phyloP scores from a whole-genome alignment of 495 filamentous ascomycete species.

The Margaritispora aquatica region DNA sequence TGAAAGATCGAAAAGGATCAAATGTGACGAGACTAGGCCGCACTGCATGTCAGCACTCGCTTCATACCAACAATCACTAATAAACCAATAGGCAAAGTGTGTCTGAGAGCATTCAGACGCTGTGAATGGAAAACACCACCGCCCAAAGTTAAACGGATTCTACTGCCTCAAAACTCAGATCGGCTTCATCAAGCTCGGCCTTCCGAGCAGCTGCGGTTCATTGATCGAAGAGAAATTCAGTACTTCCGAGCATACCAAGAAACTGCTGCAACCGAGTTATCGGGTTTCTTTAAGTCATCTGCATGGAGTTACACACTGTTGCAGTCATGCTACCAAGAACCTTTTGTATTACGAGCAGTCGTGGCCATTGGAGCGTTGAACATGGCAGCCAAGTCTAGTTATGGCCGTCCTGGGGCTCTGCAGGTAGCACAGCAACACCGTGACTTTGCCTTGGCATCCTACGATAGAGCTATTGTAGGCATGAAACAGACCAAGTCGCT shows the following conservation, averaged over 20 bases:
- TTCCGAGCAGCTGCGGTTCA: neutral
- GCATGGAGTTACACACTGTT: slow-evolving; percentile 6
- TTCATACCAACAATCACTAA: neutral
- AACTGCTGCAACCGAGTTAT: neutral
- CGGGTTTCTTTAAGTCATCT: neutral
- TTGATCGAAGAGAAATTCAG: slow-evolving; percentile 1
- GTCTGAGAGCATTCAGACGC: neutral
- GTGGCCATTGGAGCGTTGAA: slow-evolving; percentile 7
- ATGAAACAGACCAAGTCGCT: slow-evolving; percentile 6
- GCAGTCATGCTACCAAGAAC: slow-evolving; percentile 6
- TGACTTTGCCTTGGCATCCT: slow-evolving; percentile 7
- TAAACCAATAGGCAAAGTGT: neutral
- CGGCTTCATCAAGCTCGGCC: neutral
- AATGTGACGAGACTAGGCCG: slow-evolving; percentile 8
- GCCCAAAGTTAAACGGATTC: neutral
- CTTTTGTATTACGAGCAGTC: slow-evolving; percentile 1
- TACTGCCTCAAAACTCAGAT: slow-evolving; percentile 1
- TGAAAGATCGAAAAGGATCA: neutral
- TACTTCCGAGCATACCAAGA: slow-evolving; percentile 7
- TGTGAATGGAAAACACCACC: slow-evolving; percentile 9
- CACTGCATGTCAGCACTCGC: neutral
- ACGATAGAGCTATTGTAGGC: slow-evolving; percentile 3
- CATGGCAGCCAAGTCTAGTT: neutral
- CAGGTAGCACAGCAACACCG: neutral
- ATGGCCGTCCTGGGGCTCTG: neutral